These are phyloP conservation scores for Wickerhamomyces sp. DNA, from an alignment of 1,139 yeast genomes.

Conservation along the genomic window DNA sequence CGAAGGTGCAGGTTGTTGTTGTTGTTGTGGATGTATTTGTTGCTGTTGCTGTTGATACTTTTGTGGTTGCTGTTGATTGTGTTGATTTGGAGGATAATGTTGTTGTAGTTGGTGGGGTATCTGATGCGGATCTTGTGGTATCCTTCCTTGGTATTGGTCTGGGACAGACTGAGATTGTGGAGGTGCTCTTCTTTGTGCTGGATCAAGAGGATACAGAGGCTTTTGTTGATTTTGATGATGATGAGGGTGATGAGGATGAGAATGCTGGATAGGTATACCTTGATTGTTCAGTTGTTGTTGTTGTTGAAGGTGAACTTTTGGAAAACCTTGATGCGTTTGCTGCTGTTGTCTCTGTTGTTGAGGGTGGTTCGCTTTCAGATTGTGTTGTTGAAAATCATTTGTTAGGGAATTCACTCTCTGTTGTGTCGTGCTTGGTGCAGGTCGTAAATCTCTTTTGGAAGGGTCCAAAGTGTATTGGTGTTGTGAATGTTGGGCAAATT, in stretches of 20 bases:
- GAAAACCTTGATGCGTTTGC: neutral
- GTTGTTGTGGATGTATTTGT: conserved; percentile 6
- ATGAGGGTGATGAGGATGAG: no score
- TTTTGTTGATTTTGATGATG: no score
- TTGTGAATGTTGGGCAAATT: neutral
- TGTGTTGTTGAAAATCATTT: neutral
- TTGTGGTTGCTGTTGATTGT: neutral
- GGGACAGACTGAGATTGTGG: no score
- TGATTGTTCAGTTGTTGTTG: conserved; percentile 11
- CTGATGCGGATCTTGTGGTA: conserved; percentile 15
- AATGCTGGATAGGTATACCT: no score
- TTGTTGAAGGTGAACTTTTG: conserved; percentile 15
- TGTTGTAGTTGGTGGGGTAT: conserved; percentile 8
- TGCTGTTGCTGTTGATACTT: conserved; percentile 10
- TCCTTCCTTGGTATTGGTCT: no score
- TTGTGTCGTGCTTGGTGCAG: neutral
- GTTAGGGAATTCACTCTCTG: neutral
- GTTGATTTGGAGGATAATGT: neutral
- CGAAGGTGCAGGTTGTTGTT: conserved; percentile 1
- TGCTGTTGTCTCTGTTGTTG: neutral
- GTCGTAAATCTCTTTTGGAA: neutral
- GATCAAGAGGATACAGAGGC: no score
- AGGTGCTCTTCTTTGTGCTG: no score
- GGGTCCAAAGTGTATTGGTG: conserved; percentile 12
- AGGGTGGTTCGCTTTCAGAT: neutral